phyloP scores from a whole-genome alignment of 1,284 basidiomycete species.

The Trichosporon asahii region DNA sequence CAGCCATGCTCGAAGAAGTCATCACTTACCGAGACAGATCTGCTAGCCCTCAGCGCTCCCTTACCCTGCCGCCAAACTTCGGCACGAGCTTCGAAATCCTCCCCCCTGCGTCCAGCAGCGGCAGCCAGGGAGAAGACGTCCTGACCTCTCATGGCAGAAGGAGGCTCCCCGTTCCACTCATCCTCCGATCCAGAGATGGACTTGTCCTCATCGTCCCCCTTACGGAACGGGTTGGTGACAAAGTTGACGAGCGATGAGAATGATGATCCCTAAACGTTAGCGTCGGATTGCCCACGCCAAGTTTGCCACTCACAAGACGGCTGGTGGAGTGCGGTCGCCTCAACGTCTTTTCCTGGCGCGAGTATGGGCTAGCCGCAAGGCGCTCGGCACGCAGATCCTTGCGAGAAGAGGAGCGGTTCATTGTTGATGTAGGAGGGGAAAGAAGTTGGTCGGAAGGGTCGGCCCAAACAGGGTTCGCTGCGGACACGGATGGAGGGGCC shows the following conservation, averaged over 20 bases:
- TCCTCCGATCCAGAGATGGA: conserved; percentile 47
- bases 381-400: conserved; percentile 34
- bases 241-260: conserved; percentile 28
- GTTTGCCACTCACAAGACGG: conserved; percentile 10
- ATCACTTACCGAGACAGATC: background rate
- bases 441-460: background rate
- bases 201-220: conserved; percentile 24
- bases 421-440: conserved; percentile 11
- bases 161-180: conserved; percentile 40
- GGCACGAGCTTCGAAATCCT: conserved; percentile 34
- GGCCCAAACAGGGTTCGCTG: background rate
- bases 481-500: background rate
- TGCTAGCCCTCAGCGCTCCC: background rate
- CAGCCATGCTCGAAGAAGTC: background rate
- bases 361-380: conserved; percentile 34
- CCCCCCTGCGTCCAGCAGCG: conserved; percentile 31
- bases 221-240: conserved; percentile 33
- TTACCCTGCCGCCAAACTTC: conserved; percentile 29
- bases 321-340: conserved; percentile 25
- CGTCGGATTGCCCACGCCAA: background rate
- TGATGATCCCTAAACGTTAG: background rate
- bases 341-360: conserved; percentile 12
- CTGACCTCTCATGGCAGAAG: conserved; percentile 29
- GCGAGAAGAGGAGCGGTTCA: conserved; percentile 39
- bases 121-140: conserved; percentile 40